Conservation (phyloP, 2,329 filamentous ascomycete species). For the Albifimbria verrucaria region DNA sequence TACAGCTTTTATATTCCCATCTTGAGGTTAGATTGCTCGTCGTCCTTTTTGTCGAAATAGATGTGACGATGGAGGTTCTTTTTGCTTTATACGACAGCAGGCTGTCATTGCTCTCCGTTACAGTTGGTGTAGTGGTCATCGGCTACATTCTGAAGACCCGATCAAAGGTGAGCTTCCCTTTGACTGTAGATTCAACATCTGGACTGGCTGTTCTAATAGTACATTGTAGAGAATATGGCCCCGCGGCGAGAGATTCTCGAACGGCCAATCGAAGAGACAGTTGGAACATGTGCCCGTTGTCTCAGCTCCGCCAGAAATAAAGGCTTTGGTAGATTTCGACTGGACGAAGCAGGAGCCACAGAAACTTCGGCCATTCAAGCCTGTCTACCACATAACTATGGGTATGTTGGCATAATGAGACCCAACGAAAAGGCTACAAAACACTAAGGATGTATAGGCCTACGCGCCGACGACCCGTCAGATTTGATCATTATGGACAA, state of each 20-base stretch:
- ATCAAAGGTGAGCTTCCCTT: too few species aligned
- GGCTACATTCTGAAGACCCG: too few species aligned
- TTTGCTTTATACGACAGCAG: too few species aligned
- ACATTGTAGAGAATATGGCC: too few species aligned
- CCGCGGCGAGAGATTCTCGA: background rate
- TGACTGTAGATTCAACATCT: too few species aligned
- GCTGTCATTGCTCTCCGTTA: too few species aligned
- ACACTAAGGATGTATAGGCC: constrained; percentile 25
- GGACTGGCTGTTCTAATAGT: too few species aligned
- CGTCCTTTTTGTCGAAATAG: background rate
- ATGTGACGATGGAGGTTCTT: background rate
- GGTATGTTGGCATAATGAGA: constrained; percentile 30
- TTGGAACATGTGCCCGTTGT: too few species aligned
- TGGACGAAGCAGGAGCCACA: constrained; percentile 35
- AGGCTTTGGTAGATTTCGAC: constrained; percentile 24
- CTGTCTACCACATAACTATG: constrained; percentile 53
- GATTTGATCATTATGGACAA: constrained; percentile 51
- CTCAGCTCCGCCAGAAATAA: background rate
- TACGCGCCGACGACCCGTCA: constrained; percentile 39
- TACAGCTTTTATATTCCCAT: background rate
- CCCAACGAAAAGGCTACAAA: background rate
- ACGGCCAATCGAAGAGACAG: background rate
- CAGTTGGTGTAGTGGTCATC: too few species aligned
- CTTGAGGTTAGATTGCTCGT: background rate
- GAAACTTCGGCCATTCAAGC: constrained; percentile 46